Percentiles rank a stretch among this genome's conserved stretches.
Evolutionary conservation across 129 eudicot genomes (phyloP).

Genomic region (Solidago caesia): DNA sequence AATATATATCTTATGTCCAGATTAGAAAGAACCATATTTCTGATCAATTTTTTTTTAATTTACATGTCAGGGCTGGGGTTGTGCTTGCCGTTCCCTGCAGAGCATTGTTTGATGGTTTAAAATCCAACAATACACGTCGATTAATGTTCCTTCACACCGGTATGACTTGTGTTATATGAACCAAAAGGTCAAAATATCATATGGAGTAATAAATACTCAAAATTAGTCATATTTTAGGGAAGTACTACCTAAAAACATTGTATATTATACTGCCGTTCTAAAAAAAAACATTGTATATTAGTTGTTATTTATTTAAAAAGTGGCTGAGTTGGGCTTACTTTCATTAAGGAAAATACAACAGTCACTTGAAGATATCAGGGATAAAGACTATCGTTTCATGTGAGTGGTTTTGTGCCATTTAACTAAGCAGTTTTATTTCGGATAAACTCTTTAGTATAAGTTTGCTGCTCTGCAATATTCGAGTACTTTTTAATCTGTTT

Average conservation of each 20-base stretch:
- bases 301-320: background rate
- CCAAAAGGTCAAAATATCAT: background rate
- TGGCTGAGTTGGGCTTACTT: background rate
- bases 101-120: slow-evolving; percentile 95
- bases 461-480: slow-evolving; percentile 6
- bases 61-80: slow-evolving; percentile 87
- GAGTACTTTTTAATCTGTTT: background rate
- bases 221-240: background rate
- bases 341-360: slow-evolving; percentile 83
- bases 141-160: slow-evolving; percentile 94
- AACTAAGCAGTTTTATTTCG: slow-evolving; percentile 76
- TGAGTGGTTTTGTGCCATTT: slow-evolving; percentile 99
- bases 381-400: slow-evolving; percentile 74
- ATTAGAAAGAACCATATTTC: slow-evolving; percentile 14
- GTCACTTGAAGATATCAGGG: slow-evolving; percentile 90
- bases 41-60: background rate
- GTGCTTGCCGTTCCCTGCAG: slow-evolving; percentile 97
- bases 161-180: slow-evolving; percentile 23
- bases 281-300: background rate
- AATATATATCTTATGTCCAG: background rate
- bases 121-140: slow-evolving; percentile 80
- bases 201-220: background rate
- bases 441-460: slow-evolving; percentile 97
- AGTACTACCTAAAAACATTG: background rate
- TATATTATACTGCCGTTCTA: too few species aligned